phyloP scores from a whole-genome alignment of 768 basidiomycete genomes.

The Russula virescens region DNA sequence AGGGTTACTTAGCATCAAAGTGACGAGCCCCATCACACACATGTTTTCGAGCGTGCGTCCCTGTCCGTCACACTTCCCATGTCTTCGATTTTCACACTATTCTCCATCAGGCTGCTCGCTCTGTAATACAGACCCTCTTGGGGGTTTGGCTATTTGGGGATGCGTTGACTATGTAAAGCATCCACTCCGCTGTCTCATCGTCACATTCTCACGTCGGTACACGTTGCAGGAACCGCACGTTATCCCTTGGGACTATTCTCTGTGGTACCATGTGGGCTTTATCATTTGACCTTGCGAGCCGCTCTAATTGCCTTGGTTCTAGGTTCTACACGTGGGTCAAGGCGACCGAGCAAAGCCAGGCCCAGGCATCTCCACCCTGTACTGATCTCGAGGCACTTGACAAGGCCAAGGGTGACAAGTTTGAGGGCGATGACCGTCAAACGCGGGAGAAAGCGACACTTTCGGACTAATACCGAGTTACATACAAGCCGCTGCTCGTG shows the following conservation, averaged over 20 bases:
- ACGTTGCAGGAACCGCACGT: slow-evolving; percentile 17
- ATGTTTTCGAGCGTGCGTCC: slow-evolving; percentile 72
- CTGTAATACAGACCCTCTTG: slow-evolving; percentile 77
- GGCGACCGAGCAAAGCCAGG: slow-evolving; percentile 29
- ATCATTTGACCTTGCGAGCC: neutral
- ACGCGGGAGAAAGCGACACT: slow-evolving; percentile 26
- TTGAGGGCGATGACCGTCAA: slow-evolving; percentile 29
- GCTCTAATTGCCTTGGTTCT: slow-evolving; percentile 14
- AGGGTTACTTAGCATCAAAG: slow-evolving; percentile 72
- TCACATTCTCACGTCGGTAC: neutral
- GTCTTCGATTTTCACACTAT: neutral
- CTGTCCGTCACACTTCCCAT: neutral
- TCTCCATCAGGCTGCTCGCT: slow-evolving; percentile 57
- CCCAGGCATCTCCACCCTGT: slow-evolving; percentile 28
- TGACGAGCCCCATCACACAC: slow-evolving; percentile 78
- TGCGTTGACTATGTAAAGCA: slow-evolving; percentile 59
- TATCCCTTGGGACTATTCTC: slow-evolving; percentile 52
- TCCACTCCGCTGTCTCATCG: neutral
- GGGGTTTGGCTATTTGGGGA: slow-evolving; percentile 77
- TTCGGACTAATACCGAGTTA: neutral
- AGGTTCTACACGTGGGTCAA: slow-evolving; percentile 60
- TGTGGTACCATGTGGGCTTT: slow-evolving; percentile 56
- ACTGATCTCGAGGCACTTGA: slow-evolving; percentile 37
- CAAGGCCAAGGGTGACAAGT: slow-evolving; percentile 25
- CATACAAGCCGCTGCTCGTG: too few species aligned